Evolutionary conservation across 2,329 filamentous ascomycete species (phyloP).

Genomic region (Colletotrichum destructivum): DNA sequence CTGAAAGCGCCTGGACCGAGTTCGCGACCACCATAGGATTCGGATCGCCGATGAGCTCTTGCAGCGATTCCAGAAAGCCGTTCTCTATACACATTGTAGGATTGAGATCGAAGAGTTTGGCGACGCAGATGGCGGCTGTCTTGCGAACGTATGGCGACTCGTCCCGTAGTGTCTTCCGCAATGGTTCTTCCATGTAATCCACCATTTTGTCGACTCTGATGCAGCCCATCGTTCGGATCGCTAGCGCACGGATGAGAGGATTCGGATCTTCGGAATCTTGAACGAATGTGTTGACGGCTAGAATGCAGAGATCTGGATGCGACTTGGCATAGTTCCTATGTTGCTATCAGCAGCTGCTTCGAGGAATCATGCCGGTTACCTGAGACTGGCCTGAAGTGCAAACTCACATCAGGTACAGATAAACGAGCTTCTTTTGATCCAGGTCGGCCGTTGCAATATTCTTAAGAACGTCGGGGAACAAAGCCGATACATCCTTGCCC

Average conservation of each 20-base stretch:
- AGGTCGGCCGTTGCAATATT: slow-evolving; percentile 96
- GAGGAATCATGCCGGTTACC: neutral
- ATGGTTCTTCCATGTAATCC: slow-evolving; percentile 98
- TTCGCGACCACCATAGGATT: slow-evolving; percentile 99
- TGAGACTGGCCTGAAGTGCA: slow-evolving; percentile 24
- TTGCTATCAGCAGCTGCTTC: slow-evolving; percentile 43
- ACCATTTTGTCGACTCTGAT: slow-evolving; percentile 99
- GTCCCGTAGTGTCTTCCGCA: slow-evolving; percentile 95
- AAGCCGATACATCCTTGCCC: slow-evolving; percentile 96
- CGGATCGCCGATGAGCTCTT: slow-evolving; percentile 96
- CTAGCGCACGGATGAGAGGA: slow-evolving; percentile 92
- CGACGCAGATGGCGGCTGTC: slow-evolving; percentile 97
- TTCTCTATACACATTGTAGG: slow-evolving; percentile 95
- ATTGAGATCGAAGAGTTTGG: slow-evolving; percentile 97
- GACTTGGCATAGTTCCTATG: slow-evolving; percentile 98
- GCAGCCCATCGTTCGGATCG: slow-evolving; percentile 98
- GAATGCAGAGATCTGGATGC: slow-evolving; percentile 97
- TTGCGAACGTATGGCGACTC: slow-evolving; percentile 99
- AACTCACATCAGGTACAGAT: slow-evolving; percentile 93
- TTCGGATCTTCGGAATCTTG: slow-evolving; percentile 99
- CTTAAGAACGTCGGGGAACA: slow-evolving; percentile 98
- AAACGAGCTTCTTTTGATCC: slow-evolving; percentile 99
- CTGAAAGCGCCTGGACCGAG: slow-evolving; percentile 91
- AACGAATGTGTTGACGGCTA: slow-evolving; percentile 98
- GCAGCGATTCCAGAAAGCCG: slow-evolving; percentile 92